Base-by-base conservation (phyloP, 768 basidiomycete species). In the Rhizopogon vulgaris region DNA sequence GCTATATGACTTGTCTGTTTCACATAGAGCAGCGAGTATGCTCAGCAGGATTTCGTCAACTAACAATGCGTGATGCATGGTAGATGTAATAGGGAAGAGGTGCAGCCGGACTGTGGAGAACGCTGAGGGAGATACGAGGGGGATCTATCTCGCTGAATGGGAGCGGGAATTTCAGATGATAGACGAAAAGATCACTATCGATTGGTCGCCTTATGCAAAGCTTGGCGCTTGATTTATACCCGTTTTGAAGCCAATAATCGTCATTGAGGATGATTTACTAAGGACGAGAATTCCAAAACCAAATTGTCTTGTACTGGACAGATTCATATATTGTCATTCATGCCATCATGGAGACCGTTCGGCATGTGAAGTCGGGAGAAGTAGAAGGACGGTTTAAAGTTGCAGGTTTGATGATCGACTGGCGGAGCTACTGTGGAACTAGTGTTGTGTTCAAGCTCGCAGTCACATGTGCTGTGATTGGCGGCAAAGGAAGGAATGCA, bases 391-490 rank as follows among this genome's bases (percentile, higher is more conserved):
- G 30, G 30, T 18, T 14, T 22, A 40, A 6, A 40, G 39, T 22
- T 22, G 18, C 22, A 14, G 18, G 14, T 34, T 34, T 34, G 32
- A 34, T 34, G 22, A 22, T 34, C 36, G 18, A 46, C 8, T 46
- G 45, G 45, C 45, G 45, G 45, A 46, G 45, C 30, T 46, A 46
- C 45, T 18, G 45, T 46, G 45, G 45, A 34, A 46, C 32, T 46
- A 9, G 18, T 14, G 18, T 46, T 46, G 45, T 18, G 32, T 46
- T 14, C 32, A 34, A 34, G 45, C 18, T 22, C 22, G 45, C 45
- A 24, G 45, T 32, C 30, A 46, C 45, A 46, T 46, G 18, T 34
- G 14, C 15, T 32, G 45, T 46, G 45, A 34, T 34, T 34, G 28
- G 28, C 28, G 43, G 45, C 45, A 34, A 46, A 46, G 34, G 18